Evolutionary conservation across 257 asterid species (phyloP).

Genomic region (Nicotiana benthamiana): DNA sequence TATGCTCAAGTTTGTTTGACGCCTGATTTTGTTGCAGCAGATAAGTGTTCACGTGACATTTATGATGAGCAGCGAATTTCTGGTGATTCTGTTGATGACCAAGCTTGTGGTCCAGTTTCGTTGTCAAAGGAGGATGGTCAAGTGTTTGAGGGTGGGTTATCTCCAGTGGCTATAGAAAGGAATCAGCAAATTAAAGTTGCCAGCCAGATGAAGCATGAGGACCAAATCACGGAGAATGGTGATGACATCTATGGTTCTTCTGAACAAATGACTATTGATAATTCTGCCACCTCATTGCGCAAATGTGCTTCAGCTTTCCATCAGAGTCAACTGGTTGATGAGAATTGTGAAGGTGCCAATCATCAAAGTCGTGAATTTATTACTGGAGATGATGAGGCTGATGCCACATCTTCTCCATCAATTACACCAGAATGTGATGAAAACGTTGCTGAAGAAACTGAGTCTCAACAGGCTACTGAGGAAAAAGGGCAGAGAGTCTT

Average conservation of each 20-base stretch:
- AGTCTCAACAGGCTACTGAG: slow-evolving; percentile 34
- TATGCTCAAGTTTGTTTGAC: slow-evolving; percentile 17
- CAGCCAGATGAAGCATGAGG: slow-evolving; percentile 28
- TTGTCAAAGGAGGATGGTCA: slow-evolving; percentile 36
- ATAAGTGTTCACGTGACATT: slow-evolving; percentile 20
- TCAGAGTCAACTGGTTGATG: slow-evolving; percentile 22
- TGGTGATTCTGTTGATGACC: slow-evolving; percentile 30
- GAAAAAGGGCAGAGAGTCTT: slow-evolving; percentile 34
- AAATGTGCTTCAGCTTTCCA: slow-evolving; percentile 6
- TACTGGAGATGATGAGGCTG: slow-evolving; percentile 48
- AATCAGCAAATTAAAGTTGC: slow-evolving; percentile 26
- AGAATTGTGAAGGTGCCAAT: slow-evolving; percentile 31
- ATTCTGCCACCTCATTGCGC: background rate
- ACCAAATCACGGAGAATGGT: slow-evolving; percentile 14
- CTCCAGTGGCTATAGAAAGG: slow-evolving; percentile 26
- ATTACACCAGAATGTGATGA: slow-evolving; percentile 36
- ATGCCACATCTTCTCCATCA: slow-evolving; percentile 41
- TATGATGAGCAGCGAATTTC: slow-evolving; percentile 21
- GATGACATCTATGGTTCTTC: slow-evolving; percentile 13
- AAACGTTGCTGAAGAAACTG: slow-evolving; percentile 40
- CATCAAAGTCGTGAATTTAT: slow-evolving; percentile 26
- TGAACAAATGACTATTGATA: slow-evolving; percentile 10
- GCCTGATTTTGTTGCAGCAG: slow-evolving; percentile 12
- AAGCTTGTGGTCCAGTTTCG: slow-evolving; percentile 31
- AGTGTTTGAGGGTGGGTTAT: slow-evolving; percentile 27